Evolutionary conservation across 2,329 filamentous ascomycete genomes (phyloP).

Genomic region (Sporothrix variecibatus): DNA sequence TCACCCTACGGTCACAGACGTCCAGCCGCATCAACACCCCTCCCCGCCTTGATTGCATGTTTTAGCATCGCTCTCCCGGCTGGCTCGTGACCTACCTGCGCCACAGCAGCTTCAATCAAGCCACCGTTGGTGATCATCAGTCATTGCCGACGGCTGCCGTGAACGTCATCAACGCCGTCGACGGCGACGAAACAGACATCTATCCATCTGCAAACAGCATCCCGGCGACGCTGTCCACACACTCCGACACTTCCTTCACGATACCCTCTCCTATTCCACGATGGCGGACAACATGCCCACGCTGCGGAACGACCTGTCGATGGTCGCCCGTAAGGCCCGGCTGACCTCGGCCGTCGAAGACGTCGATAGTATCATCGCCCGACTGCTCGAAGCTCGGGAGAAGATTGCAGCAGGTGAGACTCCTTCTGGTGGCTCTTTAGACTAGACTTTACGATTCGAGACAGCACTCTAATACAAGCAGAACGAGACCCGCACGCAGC

Average conservation of each 20-base stretch:
- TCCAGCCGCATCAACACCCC: background rate
- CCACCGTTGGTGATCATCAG: background rate
- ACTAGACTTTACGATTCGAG: background rate
- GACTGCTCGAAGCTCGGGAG: slow-evolving; percentile 72
- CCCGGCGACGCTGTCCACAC: background rate
- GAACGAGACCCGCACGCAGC: slow-evolving; percentile 67
- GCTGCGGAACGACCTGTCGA: slow-evolving; percentile 72
- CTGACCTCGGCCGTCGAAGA: slow-evolving; percentile 72
- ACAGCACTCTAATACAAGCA: slow-evolving; percentile 29
- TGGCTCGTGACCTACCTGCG: slow-evolving; percentile 16
- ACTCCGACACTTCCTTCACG: background rate
- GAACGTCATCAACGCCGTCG: background rate
- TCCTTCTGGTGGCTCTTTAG: background rate
- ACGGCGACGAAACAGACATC: background rate
- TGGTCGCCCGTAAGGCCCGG: slow-evolving; percentile 68
- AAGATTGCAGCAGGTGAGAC: slow-evolving; percentile 67
- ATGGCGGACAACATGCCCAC: slow-evolving; percentile 44
- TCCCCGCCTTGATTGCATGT: background rate
- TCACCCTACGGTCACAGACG: slow-evolving; percentile 3
- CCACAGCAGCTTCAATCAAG: slow-evolving; percentile 10
- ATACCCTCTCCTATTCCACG: background rate
- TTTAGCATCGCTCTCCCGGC: slow-evolving; percentile 8
- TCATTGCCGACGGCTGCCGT: background rate
- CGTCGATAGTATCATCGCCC: slow-evolving; percentile 79
- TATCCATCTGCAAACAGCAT: background rate